A percentile compares a stretch with the other conserved stretches of the same genome.
Evolutionary conservation across 1,284 basidiomycete genomes (phyloP).

Genomic region (Paramarasmius palmivorus): DNA sequence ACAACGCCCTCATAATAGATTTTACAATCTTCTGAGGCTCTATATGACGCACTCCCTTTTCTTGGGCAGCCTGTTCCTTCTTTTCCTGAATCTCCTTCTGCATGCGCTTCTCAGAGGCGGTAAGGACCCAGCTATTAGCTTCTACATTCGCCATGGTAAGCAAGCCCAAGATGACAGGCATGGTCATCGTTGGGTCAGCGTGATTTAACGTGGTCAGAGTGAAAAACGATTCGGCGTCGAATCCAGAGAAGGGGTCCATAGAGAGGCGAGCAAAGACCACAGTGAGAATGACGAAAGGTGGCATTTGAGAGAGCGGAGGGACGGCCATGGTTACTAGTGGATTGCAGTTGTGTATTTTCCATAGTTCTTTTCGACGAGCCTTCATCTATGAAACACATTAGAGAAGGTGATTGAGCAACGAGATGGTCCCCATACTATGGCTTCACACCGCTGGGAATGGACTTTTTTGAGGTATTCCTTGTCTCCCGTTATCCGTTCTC

Average conservation of each 20-base stretch:
- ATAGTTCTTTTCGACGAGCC: conserved; percentile 56
- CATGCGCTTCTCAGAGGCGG: conserved; percentile 50
- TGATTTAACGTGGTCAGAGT: conserved; percentile 72
- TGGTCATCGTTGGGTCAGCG: conserved; percentile 66
- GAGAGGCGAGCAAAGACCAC: conserved; percentile 60
- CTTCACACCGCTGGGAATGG: conserved; percentile 48
- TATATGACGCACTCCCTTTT: conserved; percentile 41
- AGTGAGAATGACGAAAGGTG: conserved; percentile 70
- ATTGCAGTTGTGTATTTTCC: conserved; percentile 56
- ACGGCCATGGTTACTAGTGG: conserved; percentile 61
- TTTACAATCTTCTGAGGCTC: conserved; percentile 62
- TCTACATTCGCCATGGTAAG: conserved; percentile 80
- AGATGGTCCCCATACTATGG: conserved; percentile 34
- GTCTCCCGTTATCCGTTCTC: conserved; percentile 50
- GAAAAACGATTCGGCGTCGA: conserved; percentile 75
- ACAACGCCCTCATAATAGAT: conserved; percentile 57
- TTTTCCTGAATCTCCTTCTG: conserved; percentile 44
- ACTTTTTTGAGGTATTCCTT: conserved; percentile 51
- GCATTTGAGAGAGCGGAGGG: conserved; percentile 69
- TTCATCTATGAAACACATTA: conserved; percentile 43
- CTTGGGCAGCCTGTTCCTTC: conserved; percentile 42
- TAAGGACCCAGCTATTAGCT: conserved; percentile 68
- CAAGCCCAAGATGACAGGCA: conserved; percentile 74
- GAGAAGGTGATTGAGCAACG: neutral
- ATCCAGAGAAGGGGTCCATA: conserved; percentile 52